Evolutionary conservation across 345 rosid genomes (phyloP).

Genomic region (Tarenaya hassleriana): DNA sequence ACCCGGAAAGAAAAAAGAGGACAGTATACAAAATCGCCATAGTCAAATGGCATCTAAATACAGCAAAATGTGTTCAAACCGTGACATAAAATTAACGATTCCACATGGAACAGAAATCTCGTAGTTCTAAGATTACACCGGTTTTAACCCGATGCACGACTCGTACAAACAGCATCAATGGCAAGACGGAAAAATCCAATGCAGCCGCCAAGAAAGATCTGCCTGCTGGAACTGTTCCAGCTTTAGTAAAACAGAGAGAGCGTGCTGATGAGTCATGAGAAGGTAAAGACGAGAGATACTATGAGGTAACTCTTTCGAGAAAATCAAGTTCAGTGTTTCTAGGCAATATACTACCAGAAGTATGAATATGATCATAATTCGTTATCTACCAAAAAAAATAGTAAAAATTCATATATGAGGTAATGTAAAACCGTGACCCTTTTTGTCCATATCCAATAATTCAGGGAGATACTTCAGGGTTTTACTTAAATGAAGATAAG

Average conservation of each 20-base stretch:
- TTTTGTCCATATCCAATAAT: no score
- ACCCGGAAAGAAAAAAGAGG: neutral
- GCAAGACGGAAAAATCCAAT: constrained; percentile 25
- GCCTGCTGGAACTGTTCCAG: constrained; percentile 17
- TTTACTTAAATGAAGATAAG: neutral
- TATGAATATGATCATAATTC: neutral
- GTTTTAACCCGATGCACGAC: constrained; percentile 35
- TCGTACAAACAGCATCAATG: constrained; percentile 18
- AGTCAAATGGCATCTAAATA: no score
- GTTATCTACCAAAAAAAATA: neutral
- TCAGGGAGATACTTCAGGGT: no score
- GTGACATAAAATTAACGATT: no score
- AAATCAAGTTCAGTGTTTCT: no score
- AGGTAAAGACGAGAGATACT: no score
- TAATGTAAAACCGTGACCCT: neutral
- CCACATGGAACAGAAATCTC: constrained; percentile 41
- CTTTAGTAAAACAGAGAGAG: constrained; percentile 24
- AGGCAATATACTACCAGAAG: no score
- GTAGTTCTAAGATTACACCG: constrained; percentile 35
- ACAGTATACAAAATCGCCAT: no score
- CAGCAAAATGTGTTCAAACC: no score
- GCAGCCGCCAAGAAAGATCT: constrained; percentile 33
- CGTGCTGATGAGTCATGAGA: no score
- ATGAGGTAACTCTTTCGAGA: no score
- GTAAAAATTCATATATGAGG: no score